Percentiles rank a stretch among this genome's conserved stretches.
Conservation (phyloP, 129 eudicot genomes). For the Lactuca sativa region DNA sequence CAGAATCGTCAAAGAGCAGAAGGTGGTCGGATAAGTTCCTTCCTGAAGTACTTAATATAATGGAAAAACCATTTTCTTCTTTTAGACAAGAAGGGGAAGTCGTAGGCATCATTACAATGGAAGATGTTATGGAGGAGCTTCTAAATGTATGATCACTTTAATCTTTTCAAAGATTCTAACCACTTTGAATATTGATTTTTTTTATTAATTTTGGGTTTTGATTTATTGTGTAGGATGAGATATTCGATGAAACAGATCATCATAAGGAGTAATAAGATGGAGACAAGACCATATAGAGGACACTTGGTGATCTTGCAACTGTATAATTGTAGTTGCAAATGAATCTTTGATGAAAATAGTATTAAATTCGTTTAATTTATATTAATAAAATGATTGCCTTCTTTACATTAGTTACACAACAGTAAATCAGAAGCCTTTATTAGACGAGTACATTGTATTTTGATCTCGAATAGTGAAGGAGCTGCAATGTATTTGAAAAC, state of each 20-base stretch:
- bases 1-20: slow-evolving; percentile 51
- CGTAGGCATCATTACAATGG: slow-evolving; percentile 73
- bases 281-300: slow-evolving; percentile 10
- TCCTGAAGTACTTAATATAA: slow-evolving; percentile 45
- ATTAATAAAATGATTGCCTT: background rate
- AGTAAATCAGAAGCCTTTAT: no score
- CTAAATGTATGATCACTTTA: slow-evolving; percentile 38
- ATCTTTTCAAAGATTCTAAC: background rate
- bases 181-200: background rate
- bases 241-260: slow-evolving; percentile 57
- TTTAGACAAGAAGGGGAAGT: slow-evolving; percentile 60
- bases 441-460: no score
- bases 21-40: slow-evolving; percentile 56
- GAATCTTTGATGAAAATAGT: slow-evolving; percentile 22
- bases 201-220: background rate
- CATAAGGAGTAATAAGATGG: slow-evolving; percentile 23
- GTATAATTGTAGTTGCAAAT: slow-evolving; percentile 17
- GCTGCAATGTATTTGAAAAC: background rate
- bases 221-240: slow-evolving; percentile 43
- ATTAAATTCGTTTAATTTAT: slow-evolving; percentile 2
- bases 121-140: slow-evolving; percentile 67
- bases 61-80: slow-evolving; percentile 41
- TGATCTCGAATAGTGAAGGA: no score
- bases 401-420: no score
- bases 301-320: slow-evolving; percentile 19